Base-by-base conservation (phyloP, 768 basidiomycete genomes). In the Terana coerulea region DNA sequence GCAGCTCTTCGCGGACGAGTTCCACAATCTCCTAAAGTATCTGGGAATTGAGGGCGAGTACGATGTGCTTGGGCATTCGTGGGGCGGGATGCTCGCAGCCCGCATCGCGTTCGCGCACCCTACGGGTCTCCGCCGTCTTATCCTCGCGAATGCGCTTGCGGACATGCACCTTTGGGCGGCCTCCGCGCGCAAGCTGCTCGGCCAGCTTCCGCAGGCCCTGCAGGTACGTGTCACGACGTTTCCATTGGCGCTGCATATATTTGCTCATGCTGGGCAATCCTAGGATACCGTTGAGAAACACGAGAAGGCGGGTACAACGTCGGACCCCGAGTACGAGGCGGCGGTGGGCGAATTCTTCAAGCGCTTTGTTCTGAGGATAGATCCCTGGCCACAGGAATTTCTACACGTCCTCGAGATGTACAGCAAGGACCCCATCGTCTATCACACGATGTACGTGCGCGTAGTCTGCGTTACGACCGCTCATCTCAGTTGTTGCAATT, bases 41-140 rank as follows among this genome's bases (percentile, higher is more conserved):
- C 66, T 83, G 22, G 69, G 64, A 0, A 72, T 81, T 52, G 39
- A 59, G 9, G 58, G 60, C 8, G 56, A 62, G 19, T 82, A 74
- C 59, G 69, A 74, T 54, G 57, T 83, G 1, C 53, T 74, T 1
- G 81, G 82, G 0, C 80, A 83, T 45, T 80, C 78, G 3, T 80
- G 80, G 80, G 82, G 81, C 10, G 79, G 75, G 1, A 79, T 79
- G 65, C 67, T 83, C 10, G 78, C 66, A 0, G 55, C 66, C 6
- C 69, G 75, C 33, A 75, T 73, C 45, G 75, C 58, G 6, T 61
- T 69, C 29, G 58, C 63, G n/a, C 73, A 70, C 15, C 79, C 79
- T 19, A 80, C 0, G 43, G 80, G 81, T 0, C 52, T 82, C 36
- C 67, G 71, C 53, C 67, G 65, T 33, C 70, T 80, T 30, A 52